Conservation (phyloP, 2,329 filamentous ascomycete genomes). For the Lachnellula hyalina region DNA sequence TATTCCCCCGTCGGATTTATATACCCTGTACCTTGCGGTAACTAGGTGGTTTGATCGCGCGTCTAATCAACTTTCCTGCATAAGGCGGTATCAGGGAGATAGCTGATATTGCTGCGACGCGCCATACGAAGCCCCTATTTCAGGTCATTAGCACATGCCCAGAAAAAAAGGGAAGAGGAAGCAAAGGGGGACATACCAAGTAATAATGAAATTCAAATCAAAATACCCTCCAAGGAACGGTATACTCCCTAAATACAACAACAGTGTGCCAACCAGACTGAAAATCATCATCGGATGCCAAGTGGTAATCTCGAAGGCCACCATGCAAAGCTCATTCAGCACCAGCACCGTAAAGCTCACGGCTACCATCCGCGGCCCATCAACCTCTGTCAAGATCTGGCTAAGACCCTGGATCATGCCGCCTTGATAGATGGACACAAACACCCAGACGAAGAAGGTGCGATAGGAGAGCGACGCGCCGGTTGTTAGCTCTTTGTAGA, state of each 20-base stretch:
- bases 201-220: constrained; percentile 74
- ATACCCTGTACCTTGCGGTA: constrained; percentile 86
- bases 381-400: constrained; percentile 77
- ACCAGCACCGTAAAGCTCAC: constrained; percentile 90
- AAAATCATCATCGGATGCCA: constrained; percentile 94
- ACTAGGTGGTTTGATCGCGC: constrained; percentile 84
- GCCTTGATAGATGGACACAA: constrained; percentile 92
- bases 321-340: constrained; percentile 94
- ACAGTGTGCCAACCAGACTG: constrained; percentile 73
- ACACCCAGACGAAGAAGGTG: constrained; percentile 95
- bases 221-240: constrained; percentile 90
- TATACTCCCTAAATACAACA: constrained; percentile 74
- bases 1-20: neutral
- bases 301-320: constrained; percentile 90
- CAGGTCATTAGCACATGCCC: neutral
- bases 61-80: constrained; percentile 75
- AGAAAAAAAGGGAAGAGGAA: neutral
- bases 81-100: constrained; percentile 84
- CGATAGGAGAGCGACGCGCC: constrained; percentile 84
- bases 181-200: constrained; percentile 43
- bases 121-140: constrained; percentile 77
- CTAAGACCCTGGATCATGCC: constrained; percentile 91
- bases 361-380: constrained; percentile 71
- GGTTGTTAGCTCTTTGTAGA: constrained; percentile 94
- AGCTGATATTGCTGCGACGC: constrained; percentile 71